Percentiles rank a stretch among this genome's conserved stretches.
Conservation (phyloP, 2,329 filamentous ascomycete genomes). For the Phoma sp. region DNA sequence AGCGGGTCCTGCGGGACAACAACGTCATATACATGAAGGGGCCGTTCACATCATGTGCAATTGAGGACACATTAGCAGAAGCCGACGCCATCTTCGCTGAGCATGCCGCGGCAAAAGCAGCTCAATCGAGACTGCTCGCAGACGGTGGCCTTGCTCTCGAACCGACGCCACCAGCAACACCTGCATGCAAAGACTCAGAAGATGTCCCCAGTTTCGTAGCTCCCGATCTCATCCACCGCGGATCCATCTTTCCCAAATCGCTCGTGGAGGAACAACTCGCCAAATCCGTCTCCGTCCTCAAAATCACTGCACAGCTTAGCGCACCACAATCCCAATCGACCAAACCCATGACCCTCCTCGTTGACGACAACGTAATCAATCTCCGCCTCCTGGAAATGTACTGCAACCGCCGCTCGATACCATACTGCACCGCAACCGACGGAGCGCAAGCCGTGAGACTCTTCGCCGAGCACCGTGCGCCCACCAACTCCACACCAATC, state of each 20-base stretch:
- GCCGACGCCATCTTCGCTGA: conserved; percentile 22
- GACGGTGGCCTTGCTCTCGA: conserved; percentile 5
- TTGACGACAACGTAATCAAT: conserved; percentile 56
- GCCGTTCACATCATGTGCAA: conserved; percentile 29
- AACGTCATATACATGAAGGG: conserved; percentile 37
- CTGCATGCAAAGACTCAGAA: not conserved
- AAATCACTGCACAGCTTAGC: conserved; percentile 2
- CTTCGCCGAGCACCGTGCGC: conserved; percentile 28
- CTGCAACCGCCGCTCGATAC: conserved; percentile 50
- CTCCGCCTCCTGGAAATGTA: conserved; percentile 57
- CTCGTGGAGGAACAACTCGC: conserved; percentile 16
- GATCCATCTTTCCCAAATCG: conserved; percentile 14
- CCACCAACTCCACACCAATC: not conserved
- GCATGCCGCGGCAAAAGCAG: conserved; percentile 1
- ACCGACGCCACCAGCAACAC: not conserved
- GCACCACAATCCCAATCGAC: not conserved
- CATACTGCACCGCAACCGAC: conserved; percentile 49
- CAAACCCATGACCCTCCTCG: conserved; percentile 46
- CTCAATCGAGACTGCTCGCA: not conserved
- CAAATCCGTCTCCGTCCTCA: conserved; percentile 18
- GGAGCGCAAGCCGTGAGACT: conserved; percentile 50
- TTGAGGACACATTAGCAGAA: conserved; percentile 24
- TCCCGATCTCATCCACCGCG: not conserved
- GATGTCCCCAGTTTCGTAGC: not conserved
- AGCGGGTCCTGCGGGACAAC: conserved; percentile 19